Base-by-base conservation (phyloP, 768 basidiomycete species). In the Strobilomyces confusus region DNA sequence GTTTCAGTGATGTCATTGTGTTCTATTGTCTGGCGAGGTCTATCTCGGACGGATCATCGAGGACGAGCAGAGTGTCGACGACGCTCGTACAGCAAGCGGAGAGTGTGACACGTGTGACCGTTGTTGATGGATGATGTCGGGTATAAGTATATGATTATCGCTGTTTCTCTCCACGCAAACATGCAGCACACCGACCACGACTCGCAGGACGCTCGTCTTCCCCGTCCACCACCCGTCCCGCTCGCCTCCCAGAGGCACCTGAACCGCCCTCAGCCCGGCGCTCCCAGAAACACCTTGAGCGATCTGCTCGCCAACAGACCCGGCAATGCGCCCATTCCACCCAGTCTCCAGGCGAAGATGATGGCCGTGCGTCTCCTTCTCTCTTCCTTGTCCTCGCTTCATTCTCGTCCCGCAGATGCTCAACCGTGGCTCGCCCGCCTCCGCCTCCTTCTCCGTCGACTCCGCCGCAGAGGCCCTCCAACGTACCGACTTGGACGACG, bases 341-440 rank as follows among this genome's bases (percentile, higher is more conserved):
- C 94, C 0, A 79, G 83, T 43, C 79, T 98, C 42, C 93, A 94
- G 67, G 92, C 90, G 57, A 97, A 93, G 76, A 89, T 98, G 87
- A 90, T 89, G 38, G 90, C 87, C 26, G 92, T 95, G 67, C 61
- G 82, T 76, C 40, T 41, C 34, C 14, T 32, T 20, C 13, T 1
- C 25, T 42, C 17, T 17, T 12, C 9, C 19, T 3, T 23, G 17
- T 15, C 14, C 47, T 32, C 3, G 44, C 45, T 48, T 52, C 65
- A 65, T 60, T 57, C 59, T 44, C 14, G 29, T 34, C 32, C 48
- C 58, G 57, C 69, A 78, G 81, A 77, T 82, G 74, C 75, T 78
- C 38, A 74, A 74, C 58, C 73, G 76, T 12, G 74, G 69, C 22
- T 60, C 63, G 9, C 55, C 72, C 48, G 54, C 52, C 49, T 49